These are phyloP conservation scores for Fusarium dlaminii DNA, from an alignment of 2,329 filamentous ascomycete species.

Conservation along the genomic window DNA sequence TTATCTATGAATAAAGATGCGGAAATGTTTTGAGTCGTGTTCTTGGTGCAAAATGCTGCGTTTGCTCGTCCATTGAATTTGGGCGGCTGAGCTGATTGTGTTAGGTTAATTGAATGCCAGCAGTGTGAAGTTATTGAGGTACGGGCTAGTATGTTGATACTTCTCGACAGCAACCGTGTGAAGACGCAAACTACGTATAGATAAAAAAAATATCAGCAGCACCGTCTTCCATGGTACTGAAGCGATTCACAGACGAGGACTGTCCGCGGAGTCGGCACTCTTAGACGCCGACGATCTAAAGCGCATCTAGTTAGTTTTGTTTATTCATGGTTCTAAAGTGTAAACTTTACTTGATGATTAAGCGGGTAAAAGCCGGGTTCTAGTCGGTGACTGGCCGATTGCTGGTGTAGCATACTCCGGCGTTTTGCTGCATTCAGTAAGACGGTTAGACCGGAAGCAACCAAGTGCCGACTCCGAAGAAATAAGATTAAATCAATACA, in stretches of 20 bases:
- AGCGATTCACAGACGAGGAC: not conserved
- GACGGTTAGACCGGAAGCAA: not conserved
- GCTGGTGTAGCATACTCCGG: not conserved
- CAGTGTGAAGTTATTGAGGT: too few relatives aligned
- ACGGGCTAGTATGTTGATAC: not conserved
- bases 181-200: not conserved
- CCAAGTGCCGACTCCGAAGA: not conserved
- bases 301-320: not conserved
- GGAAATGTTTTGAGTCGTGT: fast-evolving
- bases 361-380: not conserved
- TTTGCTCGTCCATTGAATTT: not conserved
- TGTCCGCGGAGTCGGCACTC: not conserved
- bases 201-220: not conserved
- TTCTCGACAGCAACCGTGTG: not conserved
- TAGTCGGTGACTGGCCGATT: not conserved
- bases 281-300: not conserved
- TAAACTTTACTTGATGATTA: not conserved
- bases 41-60: fast-evolving
- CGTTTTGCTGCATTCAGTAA: not conserved
- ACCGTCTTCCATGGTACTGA: not conserved
- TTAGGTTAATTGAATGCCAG: too few relatives aligned
- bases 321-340: not conserved
- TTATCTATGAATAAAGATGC: fast-evolving
- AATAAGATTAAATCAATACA: not conserved
- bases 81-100: too few relatives aligned